Conservation (phyloP, 192 early-diverging fungal species). For the Nowakowskiella sp. region DNA sequence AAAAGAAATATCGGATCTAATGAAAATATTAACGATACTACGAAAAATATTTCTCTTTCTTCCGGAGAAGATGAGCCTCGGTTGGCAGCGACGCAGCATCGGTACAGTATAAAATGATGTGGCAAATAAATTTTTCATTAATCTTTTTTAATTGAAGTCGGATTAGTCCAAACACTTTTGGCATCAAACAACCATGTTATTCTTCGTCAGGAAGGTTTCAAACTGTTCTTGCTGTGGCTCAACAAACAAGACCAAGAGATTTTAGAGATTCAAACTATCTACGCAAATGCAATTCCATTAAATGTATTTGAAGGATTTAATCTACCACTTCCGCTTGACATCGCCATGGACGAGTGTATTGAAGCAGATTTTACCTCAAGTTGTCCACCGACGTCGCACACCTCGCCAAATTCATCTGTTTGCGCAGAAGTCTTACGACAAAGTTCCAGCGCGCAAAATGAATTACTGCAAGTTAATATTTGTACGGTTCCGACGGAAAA, state of each 20-base stretch:
- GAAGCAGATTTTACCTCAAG: neutral
- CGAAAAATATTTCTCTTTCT: conserved; percentile 60
- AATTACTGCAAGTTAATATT: too few relatives aligned
- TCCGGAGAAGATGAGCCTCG: conserved; percentile 59
- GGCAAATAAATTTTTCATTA: neutral
- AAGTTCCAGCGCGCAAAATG: too few relatives aligned
- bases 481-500: too few relatives aligned
- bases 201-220: conserved; percentile 63
- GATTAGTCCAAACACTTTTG: conserved; percentile 55
- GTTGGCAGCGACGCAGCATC: conserved; percentile 63
- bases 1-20: conserved; percentile 60
- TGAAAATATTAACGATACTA: conserved; percentile 55
- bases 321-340: conserved; percentile 15
- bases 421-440: too few relatives aligned
- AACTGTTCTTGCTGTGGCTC: conserved; percentile 64
- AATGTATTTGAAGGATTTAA: conserved; percentile 29
- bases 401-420: conserved; percentile 46
- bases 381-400: conserved; percentile 1
- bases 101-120: too few relatives aligned
- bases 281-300: conserved; percentile 51
- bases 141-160: conserved; percentile 31
- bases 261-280: conserved; percentile 51
- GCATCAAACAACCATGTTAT: conserved; percentile 59
- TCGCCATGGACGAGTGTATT: conserved; percentile 23
- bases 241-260: conserved; percentile 54